A percentile compares a stretch with the other conserved stretches of the same genome.
These are phyloP conservation scores for Brassica nigra DNA, from an alignment of 345 rosid species.

Conservation along the genomic window DNA sequence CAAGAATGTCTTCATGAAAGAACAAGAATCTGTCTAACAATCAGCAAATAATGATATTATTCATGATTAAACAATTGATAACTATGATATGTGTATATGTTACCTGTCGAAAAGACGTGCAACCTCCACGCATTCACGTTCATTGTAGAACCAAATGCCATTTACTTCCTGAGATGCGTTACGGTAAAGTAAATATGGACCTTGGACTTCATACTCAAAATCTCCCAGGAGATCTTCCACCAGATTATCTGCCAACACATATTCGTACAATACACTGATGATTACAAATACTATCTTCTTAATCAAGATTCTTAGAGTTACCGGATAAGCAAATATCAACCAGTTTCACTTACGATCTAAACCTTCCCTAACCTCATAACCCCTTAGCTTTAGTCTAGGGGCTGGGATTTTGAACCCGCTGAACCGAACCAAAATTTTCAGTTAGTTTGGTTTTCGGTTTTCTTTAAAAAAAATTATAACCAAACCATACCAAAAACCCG, in stretches of 20 bases:
- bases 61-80: not conserved
- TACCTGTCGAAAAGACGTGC: constrained; percentile 91
- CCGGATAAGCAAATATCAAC: not conserved
- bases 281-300: constrained; percentile 7
- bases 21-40: not conserved
- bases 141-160: constrained; percentile 98
- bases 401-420: too few relatives aligned
- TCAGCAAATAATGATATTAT: too few relatives aligned
- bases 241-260: constrained; percentile 88
- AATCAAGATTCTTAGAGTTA: not conserved
- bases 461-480: too few relatives aligned
- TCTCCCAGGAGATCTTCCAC: constrained; percentile 90
- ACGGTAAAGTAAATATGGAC: constrained; percentile 89
- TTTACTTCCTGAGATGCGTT: constrained; percentile 95
- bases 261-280: constrained; percentile 25
- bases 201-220: constrained; percentile 95
- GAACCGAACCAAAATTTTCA: too few relatives aligned
- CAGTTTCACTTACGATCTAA: not conserved
- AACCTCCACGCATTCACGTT: constrained; percentile 88
- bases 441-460: too few relatives aligned
- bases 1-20: not conserved
- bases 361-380: not conserved
- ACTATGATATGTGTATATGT: constrained; percentile 8
- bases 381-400: too few relatives aligned
- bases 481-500: too few relatives aligned